Conservation (phyloP, 208 protist genomes). For the Trypanosoma rangeli region DNA sequence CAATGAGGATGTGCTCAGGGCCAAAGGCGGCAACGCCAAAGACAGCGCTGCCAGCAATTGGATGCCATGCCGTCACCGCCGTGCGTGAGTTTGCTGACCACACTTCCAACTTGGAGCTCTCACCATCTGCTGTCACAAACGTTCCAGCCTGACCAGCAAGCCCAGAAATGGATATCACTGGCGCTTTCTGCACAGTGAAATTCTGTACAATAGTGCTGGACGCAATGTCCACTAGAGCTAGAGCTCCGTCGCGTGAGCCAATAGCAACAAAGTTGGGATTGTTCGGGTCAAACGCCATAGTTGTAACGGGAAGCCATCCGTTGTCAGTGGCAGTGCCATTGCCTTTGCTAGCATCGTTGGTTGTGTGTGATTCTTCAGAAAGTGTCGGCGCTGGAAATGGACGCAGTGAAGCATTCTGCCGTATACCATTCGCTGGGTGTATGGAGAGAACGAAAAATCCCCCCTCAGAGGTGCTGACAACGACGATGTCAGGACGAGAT, state of each 20-base stretch:
- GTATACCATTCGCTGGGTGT: slow-evolving; percentile 68
- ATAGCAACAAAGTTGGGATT: slow-evolving; percentile 67
- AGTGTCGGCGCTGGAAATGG: slow-evolving; percentile 48
- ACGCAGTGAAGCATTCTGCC: slow-evolving; percentile 38
- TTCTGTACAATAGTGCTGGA: slow-evolving; percentile 44
- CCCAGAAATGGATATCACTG: slow-evolving; percentile 71
- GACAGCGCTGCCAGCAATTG: slow-evolving; percentile 24
- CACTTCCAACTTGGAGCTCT: slow-evolving; percentile 55
- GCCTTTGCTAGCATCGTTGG: not conserved
- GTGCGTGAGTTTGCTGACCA: slow-evolving; percentile 69
- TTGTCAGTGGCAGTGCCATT: slow-evolving; percentile 18
- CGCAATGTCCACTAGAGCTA: slow-evolving; percentile 61
- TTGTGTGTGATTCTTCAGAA: not conserved
- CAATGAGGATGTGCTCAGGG: slow-evolving; percentile 46
- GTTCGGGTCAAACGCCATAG: slow-evolving; percentile 68
- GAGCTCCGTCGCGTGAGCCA: slow-evolving; percentile 65
- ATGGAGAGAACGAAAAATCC: slow-evolving; percentile 58
- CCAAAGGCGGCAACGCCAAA: slow-evolving; percentile 10
- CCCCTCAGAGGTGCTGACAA: slow-evolving; percentile 74
- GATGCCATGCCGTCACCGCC: slow-evolving; percentile 33
- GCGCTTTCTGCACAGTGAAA: slow-evolving; percentile 38
- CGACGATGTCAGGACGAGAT: slow-evolving; percentile 68
- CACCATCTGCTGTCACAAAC: slow-evolving; percentile 73
- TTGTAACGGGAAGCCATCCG: slow-evolving; percentile 44
- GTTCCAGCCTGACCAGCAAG: slow-evolving; percentile 50